A percentile compares a stretch with the other conserved stretches of the same genome.
Evolutionary conservation across 345 rosid genomes (phyloP).

Genomic region (Hypericum androsaemum): DNA sequence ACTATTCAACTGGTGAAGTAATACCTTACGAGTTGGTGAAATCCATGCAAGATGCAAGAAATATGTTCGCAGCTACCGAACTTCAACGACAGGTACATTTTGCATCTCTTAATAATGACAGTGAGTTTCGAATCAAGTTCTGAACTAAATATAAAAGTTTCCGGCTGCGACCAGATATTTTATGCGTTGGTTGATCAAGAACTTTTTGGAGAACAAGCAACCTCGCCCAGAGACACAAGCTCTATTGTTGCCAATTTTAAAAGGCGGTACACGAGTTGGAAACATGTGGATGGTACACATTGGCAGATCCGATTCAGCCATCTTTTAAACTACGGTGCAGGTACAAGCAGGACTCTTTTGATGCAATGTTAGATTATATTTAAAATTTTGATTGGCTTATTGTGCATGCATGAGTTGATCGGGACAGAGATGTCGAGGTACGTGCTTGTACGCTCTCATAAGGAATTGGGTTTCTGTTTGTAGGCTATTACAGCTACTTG

Average conservation of each 20-base stretch:
- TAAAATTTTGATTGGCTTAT: not conserved
- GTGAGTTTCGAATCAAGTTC: constrained; percentile 1
- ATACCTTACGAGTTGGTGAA: constrained; percentile 80
- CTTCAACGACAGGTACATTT: constrained; percentile 76
- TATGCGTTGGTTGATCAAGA: constrained; percentile 82
- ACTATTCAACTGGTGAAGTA: constrained; percentile 68
- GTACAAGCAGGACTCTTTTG: constrained; percentile 18
- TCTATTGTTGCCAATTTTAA: constrained; percentile 62
- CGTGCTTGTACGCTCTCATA: no score
- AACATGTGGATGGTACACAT: constrained; percentile 78
- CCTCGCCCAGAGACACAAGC: constrained; percentile 35
- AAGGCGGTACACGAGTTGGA: constrained; percentile 66
- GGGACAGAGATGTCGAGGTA: no score
- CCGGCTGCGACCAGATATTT: constrained; percentile 34
- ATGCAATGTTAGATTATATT: not conserved
- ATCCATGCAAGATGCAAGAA: constrained; percentile 72
- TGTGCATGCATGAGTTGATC: no score
- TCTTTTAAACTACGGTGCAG: constrained; percentile 83
- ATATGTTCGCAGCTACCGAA: constrained; percentile 94
- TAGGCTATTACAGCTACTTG: constrained; percentile 78
- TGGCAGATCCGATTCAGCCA: constrained; percentile 83
- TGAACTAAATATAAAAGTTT: constrained; percentile 9
- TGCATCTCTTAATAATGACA: not conserved
- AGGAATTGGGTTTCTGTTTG: constrained; percentile 4
- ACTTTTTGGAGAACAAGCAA: constrained; percentile 63